These are phyloP conservation scores for Plasmodium berghei DNA, from an alignment of 169 alveolate species.

Conservation along the genomic window DNA sequence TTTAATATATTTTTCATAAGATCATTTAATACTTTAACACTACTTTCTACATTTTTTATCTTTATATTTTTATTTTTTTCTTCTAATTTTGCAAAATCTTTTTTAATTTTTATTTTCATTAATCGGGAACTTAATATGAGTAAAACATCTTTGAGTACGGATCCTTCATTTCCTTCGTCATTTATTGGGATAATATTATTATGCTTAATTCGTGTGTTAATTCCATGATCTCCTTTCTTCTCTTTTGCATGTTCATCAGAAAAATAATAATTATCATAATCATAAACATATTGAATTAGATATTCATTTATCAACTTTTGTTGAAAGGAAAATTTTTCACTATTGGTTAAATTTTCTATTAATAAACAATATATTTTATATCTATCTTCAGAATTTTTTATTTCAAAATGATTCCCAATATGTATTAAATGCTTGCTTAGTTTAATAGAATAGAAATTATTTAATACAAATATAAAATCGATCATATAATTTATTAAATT, in stretches of 20 bases:
- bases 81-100: slow-evolving; percentile 70
- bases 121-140: slow-evolving; percentile 31
- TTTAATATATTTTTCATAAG: slow-evolving; percentile 70
- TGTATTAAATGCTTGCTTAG: slow-evolving; percentile 36
- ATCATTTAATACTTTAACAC: slow-evolving; percentile 64
- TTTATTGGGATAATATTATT: slow-evolving; percentile 35
- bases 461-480: slow-evolving; percentile 56
- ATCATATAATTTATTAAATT: slow-evolving; percentile 54
- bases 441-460: slow-evolving; percentile 39
- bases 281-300: slow-evolving; percentile 60
- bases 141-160: slow-evolving; percentile 50
- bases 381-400: slow-evolving; percentile 44
- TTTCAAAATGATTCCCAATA: slow-evolving; percentile 37
- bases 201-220: too few species aligned
- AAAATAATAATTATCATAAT: slow-evolving; percentile 67
- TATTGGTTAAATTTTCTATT: slow-evolving; percentile 42
- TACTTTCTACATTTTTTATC: slow-evolving; percentile 67
- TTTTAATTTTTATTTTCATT: slow-evolving; percentile 70
- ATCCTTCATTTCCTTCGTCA: slow-evolving; percentile 63
- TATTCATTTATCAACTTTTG: slow-evolving; percentile 64
- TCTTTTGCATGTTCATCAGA: slow-evolving; percentile 36
- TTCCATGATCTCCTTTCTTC: slow-evolving; percentile 5
- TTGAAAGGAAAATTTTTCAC: slow-evolving; percentile 62
- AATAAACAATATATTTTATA: slow-evolving; percentile 25
- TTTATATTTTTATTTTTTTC: slow-evolving; percentile 57